Conservation (phyloP, 495 filamentous ascomycete species). For the Hyphodiscus hymeniophilus region DNA sequence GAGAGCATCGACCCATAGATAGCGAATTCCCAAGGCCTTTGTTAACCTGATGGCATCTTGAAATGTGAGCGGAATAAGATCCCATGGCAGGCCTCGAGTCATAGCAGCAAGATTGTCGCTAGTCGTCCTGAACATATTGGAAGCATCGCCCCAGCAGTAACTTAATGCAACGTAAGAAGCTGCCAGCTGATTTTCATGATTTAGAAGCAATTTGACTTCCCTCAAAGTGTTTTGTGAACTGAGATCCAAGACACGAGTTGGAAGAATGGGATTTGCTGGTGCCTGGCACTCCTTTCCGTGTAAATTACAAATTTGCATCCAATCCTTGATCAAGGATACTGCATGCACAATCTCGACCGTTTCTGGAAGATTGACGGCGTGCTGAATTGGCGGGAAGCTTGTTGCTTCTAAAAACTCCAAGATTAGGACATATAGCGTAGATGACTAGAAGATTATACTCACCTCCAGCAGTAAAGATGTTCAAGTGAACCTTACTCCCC, state of each 20-base stretch:
- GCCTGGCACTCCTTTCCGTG: no score
- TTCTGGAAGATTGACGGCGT: no score
- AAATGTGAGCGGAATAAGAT: slow-evolving; percentile 17
- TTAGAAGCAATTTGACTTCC: not conserved
- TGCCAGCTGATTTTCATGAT: not conserved
- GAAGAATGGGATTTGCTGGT: not conserved
- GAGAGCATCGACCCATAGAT: slow-evolving; percentile 30
- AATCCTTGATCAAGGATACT: no score
- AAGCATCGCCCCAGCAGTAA: not conserved
- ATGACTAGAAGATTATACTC: no score
- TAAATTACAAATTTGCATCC: no score
- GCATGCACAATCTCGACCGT: no score
- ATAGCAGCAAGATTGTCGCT: not conserved
- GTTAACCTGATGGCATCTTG: slow-evolving; percentile 22
- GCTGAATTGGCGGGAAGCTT: no score
- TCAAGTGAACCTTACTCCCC: no score
- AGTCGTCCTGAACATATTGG: not conserved
- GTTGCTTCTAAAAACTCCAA: no score
- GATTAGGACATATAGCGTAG: no score
- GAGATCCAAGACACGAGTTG: not conserved
- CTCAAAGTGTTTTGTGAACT: not conserved
- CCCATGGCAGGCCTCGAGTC: slow-evolving; percentile 1
- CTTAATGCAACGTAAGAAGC: not conserved
- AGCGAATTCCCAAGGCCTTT: slow-evolving; percentile 16
- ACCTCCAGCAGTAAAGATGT: no score